These are phyloP conservation scores for Schizopora paradoxa DNA, from an alignment of 1,284 basidiomycete genomes.

Conservation along the genomic window DNA sequence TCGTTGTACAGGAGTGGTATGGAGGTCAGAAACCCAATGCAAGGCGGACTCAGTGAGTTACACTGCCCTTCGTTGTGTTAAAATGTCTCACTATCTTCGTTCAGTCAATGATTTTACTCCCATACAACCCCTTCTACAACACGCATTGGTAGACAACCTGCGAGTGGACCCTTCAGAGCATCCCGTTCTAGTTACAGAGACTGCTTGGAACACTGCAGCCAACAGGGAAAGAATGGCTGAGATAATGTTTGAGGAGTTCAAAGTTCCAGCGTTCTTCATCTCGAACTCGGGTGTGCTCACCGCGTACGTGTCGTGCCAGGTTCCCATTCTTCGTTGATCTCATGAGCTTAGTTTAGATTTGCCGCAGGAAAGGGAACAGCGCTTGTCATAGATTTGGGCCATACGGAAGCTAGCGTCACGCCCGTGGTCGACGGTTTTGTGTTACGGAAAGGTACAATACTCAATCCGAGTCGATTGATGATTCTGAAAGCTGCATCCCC, in stretches of 20 bases:
- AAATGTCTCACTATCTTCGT: slow-evolving; percentile 7
- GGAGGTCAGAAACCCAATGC: slow-evolving; percentile 82
- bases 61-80: background rate
- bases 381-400: slow-evolving; percentile 91
- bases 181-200: slow-evolving; percentile 91
- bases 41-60: slow-evolving; percentile 78
- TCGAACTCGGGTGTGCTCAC: slow-evolving; percentile 95
- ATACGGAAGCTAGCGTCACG: slow-evolving; percentile 83
- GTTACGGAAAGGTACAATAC: slow-evolving; percentile 75
- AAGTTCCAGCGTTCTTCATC: slow-evolving; percentile 94
- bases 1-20: slow-evolving; percentile 88
- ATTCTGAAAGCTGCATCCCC: slow-evolving; percentile 1
- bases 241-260: slow-evolving; percentile 95
- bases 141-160: slow-evolving; percentile 74
- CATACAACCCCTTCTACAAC: slow-evolving; percentile 67
- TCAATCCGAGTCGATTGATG: background rate
- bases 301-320: slow-evolving; percentile 69
- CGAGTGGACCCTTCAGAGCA: slow-evolving; percentile 76
- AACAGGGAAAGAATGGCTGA: slow-evolving; percentile 93
- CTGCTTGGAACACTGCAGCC: slow-evolving; percentile 89
- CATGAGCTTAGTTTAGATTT: slow-evolving; percentile 51
- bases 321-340: slow-evolving; percentile 3
- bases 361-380: slow-evolving; percentile 96
- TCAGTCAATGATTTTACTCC: slow-evolving; percentile 78
- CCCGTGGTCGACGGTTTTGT: slow-evolving; percentile 99